Percentiles rank a stretch among this genome's conserved stretches.
phyloP scores from a whole-genome alignment of 805 yeast species.

The Helenozyma baotianmanensis region DNA sequence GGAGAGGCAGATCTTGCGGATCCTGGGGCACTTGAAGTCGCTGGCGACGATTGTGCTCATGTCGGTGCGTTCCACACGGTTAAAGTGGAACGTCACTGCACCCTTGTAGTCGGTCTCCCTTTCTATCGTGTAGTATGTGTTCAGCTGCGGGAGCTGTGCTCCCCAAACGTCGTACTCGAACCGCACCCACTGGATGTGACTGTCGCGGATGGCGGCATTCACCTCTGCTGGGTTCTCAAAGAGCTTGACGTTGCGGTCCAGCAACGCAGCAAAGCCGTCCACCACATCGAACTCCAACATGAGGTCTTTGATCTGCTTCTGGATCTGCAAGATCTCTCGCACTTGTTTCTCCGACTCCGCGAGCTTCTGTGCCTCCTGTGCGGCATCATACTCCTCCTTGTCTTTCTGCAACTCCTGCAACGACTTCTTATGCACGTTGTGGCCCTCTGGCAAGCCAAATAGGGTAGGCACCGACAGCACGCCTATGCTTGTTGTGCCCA shows the following conservation, averaged over 20 bases:
- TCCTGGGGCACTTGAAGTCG: conserved; percentile 18
- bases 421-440: conserved; percentile 20
- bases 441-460: conserved; percentile 25
- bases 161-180: conserved; percentile 34
- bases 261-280: conserved; percentile 29
- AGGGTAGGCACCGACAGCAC: conserved; percentile 54
- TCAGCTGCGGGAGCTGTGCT: conserved; percentile 2
- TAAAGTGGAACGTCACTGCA: conserved; percentile 3
- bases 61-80: conserved; percentile 10
- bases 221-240: conserved; percentile 11
- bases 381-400: conserved; percentile 3
- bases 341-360: conserved; percentile 14
- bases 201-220: conserved; percentile 10
- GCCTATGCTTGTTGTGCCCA: conserved; percentile 54
- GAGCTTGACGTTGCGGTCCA: neutral
- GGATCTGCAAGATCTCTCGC: conserved; percentile 5
- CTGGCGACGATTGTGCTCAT: conserved; percentile 13
- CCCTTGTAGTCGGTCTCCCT: conserved; percentile 1
- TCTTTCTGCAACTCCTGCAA: conserved; percentile 11
- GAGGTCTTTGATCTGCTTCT: conserved; percentile 11
- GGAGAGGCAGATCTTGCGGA: neutral
- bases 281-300: conserved; percentile 32
- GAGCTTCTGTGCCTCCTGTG: conserved; percentile 5
- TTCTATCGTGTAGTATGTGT: conserved; percentile 7
- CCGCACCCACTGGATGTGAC: conserved; percentile 23